Conservation (phyloP, 1,139 yeast genomes). For the Candida dubliniensis region DNA sequence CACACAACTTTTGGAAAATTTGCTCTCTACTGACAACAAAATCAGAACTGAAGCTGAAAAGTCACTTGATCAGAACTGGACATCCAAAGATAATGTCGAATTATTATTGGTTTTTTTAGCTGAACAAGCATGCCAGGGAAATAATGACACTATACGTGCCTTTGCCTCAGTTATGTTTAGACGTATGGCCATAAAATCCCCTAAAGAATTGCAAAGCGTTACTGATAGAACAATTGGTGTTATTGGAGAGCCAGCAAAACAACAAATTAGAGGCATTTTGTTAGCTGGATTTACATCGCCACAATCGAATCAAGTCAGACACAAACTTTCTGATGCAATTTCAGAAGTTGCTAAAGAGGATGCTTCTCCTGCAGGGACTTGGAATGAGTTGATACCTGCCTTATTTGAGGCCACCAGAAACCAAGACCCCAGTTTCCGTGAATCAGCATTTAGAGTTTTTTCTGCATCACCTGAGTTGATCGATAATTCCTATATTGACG, state of each 20-base stretch:
- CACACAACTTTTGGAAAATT: slow-evolving; percentile 59
- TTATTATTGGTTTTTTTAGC: slow-evolving; percentile 76
- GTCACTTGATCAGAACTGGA: slow-evolving; percentile 75
- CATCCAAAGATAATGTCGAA: slow-evolving; percentile 59
- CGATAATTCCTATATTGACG: slow-evolving; percentile 54
- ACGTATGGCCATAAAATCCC: slow-evolving; percentile 79
- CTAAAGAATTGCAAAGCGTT: slow-evolving; percentile 59
- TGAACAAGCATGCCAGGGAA: slow-evolving; percentile 69
- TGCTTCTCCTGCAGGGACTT: slow-evolving; percentile 48
- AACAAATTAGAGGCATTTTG: slow-evolving; percentile 63
- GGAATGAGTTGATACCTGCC: slow-evolving; percentile 81
- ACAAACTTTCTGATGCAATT: slow-evolving; percentile 89
- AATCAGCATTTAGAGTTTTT: slow-evolving; percentile 87
- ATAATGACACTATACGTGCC: slow-evolving; percentile 53
- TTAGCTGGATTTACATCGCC: slow-evolving; percentile 71
- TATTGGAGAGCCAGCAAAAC: slow-evolving; percentile 56
- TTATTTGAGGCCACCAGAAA: slow-evolving; percentile 66
- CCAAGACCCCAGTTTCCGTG: slow-evolving; percentile 73
- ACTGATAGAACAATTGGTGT: slow-evolving; percentile 79
- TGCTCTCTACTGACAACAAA: slow-evolving; percentile 76
- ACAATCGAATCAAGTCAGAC: slow-evolving; percentile 72
- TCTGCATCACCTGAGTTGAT: slow-evolving; percentile 81
- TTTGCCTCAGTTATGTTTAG: slow-evolving; percentile 88
- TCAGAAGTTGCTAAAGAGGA: slow-evolving; percentile 85
- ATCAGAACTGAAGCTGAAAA: slow-evolving; percentile 78